These are phyloP conservation scores for Talaromyces borbonicus DNA, from an alignment of 495 filamentous ascomycete species.

Conservation along the genomic window DNA sequence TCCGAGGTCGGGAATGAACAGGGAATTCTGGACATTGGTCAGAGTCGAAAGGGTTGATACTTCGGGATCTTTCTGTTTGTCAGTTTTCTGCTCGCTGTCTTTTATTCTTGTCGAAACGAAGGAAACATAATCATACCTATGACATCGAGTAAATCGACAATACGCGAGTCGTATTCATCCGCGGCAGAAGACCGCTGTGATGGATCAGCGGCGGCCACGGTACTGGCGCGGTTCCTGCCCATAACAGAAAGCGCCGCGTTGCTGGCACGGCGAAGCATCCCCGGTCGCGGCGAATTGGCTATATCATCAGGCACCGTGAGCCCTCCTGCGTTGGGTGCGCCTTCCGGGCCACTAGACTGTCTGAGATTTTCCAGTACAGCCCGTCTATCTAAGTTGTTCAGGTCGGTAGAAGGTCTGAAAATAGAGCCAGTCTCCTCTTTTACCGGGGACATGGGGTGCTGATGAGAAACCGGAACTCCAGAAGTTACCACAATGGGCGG, in stretches of 20 bases:
- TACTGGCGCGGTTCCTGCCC: constrained; percentile 26
- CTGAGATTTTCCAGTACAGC: neutral
- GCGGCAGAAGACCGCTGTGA: constrained; percentile 8
- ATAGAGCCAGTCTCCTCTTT: constrained; percentile 26
- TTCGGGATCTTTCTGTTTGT: constrained; percentile 51
- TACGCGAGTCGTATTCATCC: constrained; percentile 43
- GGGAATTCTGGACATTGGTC: constrained; percentile 71
- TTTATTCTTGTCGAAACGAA: neutral
- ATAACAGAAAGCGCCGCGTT: constrained; percentile 24
- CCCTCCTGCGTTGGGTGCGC: no score
- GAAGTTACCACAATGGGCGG: constrained; percentile 22
- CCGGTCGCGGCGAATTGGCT: constrained; percentile 8
- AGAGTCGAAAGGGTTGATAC: constrained; percentile 63
- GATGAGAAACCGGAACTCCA: constrained; percentile 17
- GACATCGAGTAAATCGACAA: constrained; percentile 63
- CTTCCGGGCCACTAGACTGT: no score
- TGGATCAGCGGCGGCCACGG: constrained; percentile 21
- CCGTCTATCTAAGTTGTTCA: neutral
- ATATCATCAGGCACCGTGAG: no score
- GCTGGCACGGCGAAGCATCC: constrained; percentile 26
- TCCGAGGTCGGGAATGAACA: constrained; percentile 65
- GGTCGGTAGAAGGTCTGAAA: constrained; percentile 10
- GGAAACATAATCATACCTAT: constrained; percentile 44
- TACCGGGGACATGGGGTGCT: constrained; percentile 25
- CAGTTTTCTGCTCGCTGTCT: neutral